Percentiles rank a stretch among this genome's conserved stretches.
These are phyloP conservation scores for Trichosporon faecale DNA, from an alignment of 1,284 basidiomycete genomes.

Conservation along the genomic window DNA sequence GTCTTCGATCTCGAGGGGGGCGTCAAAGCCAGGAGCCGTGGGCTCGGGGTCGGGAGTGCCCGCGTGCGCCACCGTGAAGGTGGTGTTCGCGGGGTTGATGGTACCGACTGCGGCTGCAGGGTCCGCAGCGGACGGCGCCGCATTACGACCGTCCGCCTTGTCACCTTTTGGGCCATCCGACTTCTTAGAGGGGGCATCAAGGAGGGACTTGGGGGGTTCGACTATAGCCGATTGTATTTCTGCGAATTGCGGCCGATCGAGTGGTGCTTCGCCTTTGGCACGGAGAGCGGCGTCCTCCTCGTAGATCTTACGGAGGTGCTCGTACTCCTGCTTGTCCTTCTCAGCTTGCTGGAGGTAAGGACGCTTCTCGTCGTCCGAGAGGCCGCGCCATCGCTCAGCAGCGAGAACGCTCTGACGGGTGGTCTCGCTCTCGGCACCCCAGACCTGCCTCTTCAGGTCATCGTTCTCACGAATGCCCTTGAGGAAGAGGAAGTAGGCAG, in stretches of 20 bases:
- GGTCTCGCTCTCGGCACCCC: conserved; percentile 89
- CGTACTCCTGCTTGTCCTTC: conserved; percentile 88
- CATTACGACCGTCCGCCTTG: conserved; percentile 16
- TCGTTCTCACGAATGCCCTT: conserved; percentile 74
- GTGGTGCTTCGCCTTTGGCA: conserved; percentile 56
- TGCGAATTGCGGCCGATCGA: conserved; percentile 57
- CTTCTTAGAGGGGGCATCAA: conserved; percentile 17
- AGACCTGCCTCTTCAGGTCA: conserved; percentile 69
- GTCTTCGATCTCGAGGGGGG: conserved; percentile 31
- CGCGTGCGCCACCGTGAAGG: conserved; percentile 20
- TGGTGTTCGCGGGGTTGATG: conserved; percentile 17
- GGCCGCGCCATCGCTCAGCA: conserved; percentile 84
- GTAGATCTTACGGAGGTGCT: conserved; percentile 71
- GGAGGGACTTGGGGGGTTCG: conserved; percentile 26
- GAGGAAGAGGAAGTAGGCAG: conserved; percentile 92
- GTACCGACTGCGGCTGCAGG: conserved; percentile 11
- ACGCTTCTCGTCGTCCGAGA: conserved; percentile 87
- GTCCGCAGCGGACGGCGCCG: conserved; percentile 7
- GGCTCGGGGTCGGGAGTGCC: conserved; percentile 21
- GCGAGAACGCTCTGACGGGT: conserved; percentile 92
- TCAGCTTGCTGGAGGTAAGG: conserved; percentile 87
- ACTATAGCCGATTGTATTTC: conserved; percentile 24
- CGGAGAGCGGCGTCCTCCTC: conserved; percentile 68
- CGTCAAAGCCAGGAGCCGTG: conserved; percentile 17
- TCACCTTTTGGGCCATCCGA: conserved; percentile 17